These are phyloP conservation scores for Colletotrichum phormii DNA, from an alignment of 2,329 filamentous ascomycete species.

Conservation along the genomic window DNA sequence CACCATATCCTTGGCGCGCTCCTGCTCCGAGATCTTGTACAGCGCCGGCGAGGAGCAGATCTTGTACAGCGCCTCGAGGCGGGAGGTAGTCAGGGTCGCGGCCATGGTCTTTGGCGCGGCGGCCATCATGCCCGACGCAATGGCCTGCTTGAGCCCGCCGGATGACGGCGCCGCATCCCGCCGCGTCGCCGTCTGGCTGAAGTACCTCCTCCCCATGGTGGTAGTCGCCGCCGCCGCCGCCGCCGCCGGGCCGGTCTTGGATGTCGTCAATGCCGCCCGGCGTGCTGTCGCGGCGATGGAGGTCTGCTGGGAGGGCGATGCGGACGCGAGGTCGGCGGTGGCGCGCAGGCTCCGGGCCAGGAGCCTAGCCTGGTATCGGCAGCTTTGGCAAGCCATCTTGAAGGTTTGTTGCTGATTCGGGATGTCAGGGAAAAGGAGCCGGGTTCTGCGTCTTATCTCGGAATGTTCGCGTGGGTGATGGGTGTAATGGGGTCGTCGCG, in stretches of 20 bases:
- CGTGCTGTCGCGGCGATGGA: slow-evolving; percentile 5
- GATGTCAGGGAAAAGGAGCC: neutral
- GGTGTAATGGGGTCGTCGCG: neutral
- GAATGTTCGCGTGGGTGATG: neutral
- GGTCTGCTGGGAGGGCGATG: slow-evolving; percentile 22
- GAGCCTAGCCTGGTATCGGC: slow-evolving; percentile 56
- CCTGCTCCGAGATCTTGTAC: slow-evolving; percentile 79
- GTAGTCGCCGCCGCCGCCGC: too few relatives aligned
- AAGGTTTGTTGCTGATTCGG: slow-evolving; percentile 23
- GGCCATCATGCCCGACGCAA: slow-evolving; percentile 27
- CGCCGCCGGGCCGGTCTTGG: neutral
- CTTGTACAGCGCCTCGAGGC: slow-evolving; percentile 76
- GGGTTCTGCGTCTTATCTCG: neutral
- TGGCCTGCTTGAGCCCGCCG: slow-evolving; percentile 24
- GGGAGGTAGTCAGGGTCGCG: slow-evolving; percentile 27
- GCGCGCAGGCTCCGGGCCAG: slow-evolving; percentile 46
- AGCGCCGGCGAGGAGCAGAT: slow-evolving; percentile 78
- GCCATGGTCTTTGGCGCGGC: slow-evolving; percentile 35
- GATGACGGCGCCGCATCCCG: slow-evolving; percentile 18
- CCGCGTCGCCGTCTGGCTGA: slow-evolving; percentile 50
- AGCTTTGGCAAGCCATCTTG: slow-evolving; percentile 62
- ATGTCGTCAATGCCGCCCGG: slow-evolving; percentile 4
- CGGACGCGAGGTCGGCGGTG: slow-evolving; percentile 29
- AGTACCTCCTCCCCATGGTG: slow-evolving; percentile 44
- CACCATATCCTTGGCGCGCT: slow-evolving; percentile 74